A percentile compares a stretch with the other conserved stretches of the same genome.
Conservation (phyloP, 2,329 filamentous ascomycete genomes). For the Aspergillus awamori region DNA sequence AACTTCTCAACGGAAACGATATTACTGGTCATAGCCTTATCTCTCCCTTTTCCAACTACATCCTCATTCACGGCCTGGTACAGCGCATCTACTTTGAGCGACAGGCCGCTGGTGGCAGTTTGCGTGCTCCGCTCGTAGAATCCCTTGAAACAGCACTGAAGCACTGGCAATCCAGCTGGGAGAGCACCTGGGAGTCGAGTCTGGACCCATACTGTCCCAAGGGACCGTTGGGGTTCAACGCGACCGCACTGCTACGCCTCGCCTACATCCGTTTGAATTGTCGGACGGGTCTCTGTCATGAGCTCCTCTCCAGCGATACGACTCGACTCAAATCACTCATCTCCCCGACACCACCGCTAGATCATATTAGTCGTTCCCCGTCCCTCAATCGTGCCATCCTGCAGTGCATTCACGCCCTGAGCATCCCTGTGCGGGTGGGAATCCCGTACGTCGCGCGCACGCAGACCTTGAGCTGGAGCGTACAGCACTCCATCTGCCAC, state of each 20-base stretch:
- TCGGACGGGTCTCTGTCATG: slow-evolving; percentile 8
- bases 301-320: slow-evolving; percentile 3
- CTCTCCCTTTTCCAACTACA: slow-evolving; percentile 64
- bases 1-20: neutral
- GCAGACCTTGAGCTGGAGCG: slow-evolving; percentile 23
- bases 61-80: slow-evolving; percentile 69
- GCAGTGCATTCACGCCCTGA: slow-evolving; percentile 16
- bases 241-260: slow-evolving; percentile 18
- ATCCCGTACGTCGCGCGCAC: slow-evolving; percentile 21
- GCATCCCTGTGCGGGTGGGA: slow-evolving; percentile 20
- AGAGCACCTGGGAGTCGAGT: slow-evolving; percentile 54
- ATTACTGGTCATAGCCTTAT: slow-evolving; percentile 5
- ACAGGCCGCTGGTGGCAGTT: neutral
- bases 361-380: neutral
- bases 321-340: slow-evolving; percentile 1
- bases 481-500: slow-evolving; percentile 24
- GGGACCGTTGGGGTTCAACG: slow-evolving; percentile 19
- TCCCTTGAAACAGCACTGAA: slow-evolving; percentile 7
- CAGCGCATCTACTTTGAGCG: slow-evolving; percentile 72
- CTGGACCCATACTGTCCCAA: slow-evolving; percentile 33
- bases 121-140: neutral
- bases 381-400: slow-evolving; percentile 9
- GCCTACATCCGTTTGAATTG: slow-evolving; percentile 17
- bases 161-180: slow-evolving; percentile 14
- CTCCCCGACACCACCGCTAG: neutral